Conservation (phyloP, 257 asterid species). For the Mentha longifolia region DNA sequence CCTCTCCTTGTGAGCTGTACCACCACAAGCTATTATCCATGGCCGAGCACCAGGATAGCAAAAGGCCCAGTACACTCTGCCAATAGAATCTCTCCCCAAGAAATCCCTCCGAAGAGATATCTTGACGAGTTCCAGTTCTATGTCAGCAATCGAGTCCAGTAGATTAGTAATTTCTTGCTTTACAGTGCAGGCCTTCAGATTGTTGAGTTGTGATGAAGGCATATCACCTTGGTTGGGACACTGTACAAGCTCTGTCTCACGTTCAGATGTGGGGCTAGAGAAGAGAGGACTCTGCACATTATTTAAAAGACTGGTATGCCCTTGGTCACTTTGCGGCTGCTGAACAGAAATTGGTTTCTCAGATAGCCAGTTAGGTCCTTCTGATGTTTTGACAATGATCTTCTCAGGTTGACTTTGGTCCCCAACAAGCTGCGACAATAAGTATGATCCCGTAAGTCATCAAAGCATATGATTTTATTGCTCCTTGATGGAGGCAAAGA, state of each 20-base stretch:
- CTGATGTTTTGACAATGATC: constrained; percentile 35
- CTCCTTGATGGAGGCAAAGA: constrained; percentile 40
- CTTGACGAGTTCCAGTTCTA: constrained; percentile 64
- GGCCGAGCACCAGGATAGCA: constrained; percentile 60
- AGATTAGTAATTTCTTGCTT: constrained; percentile 57
- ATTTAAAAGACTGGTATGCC: constrained; percentile 30
- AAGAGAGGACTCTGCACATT: constrained; percentile 35
- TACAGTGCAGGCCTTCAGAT: constrained; percentile 45
- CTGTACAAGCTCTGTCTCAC: constrained; percentile 27
- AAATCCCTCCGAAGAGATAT: constrained; percentile 71
- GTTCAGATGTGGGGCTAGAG: constrained; percentile 39
- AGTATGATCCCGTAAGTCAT: constrained; percentile 33
- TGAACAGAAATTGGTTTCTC: constrained; percentile 33
- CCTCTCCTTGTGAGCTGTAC: constrained; percentile 46
- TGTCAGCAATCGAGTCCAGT: constrained; percentile 60
- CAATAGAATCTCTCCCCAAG: constrained; percentile 88
- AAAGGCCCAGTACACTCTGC: constrained; percentile 81
- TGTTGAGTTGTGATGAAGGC: constrained; percentile 44
- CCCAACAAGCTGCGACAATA: constrained; percentile 39
- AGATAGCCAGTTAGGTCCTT: constrained; percentile 38
- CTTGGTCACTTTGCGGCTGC: constrained; percentile 43
- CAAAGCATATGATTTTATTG: constrained; percentile 33
- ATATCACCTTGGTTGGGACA: constrained; percentile 43
- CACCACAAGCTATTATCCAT: constrained; percentile 65
- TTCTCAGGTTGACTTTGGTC: constrained; percentile 43